Evolutionary conservation across 441 rosid species (phyloP).

Genomic region (Biscutella auriculata): DNA sequence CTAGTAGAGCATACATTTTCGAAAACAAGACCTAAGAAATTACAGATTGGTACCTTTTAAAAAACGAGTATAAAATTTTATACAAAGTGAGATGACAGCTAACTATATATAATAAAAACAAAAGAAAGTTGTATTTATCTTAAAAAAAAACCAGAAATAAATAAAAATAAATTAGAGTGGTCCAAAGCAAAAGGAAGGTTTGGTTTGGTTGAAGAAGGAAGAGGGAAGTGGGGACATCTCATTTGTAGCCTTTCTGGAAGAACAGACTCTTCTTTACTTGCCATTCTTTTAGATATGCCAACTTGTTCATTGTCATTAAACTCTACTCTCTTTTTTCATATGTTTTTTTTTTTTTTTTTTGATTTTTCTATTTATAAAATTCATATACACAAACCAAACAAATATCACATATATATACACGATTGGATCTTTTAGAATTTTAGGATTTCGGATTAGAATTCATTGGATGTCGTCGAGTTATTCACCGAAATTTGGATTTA

Average conservation of each 20-base stretch:
- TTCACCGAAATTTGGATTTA: too few relatives aligned
- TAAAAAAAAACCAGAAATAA: not conserved
- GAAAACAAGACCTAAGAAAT: not conserved
- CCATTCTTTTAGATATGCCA: constrained; percentile 12
- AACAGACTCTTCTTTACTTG: constrained; percentile 12
- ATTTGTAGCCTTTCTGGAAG: constrained; percentile 12
- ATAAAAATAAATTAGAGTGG: not conserved
- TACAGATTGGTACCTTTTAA: not conserved
- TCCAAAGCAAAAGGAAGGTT: not conserved
- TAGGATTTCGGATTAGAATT: too few relatives aligned
- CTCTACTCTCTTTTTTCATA: not conserved
- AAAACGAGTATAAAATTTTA: not conserved
- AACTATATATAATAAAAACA: not conserved
- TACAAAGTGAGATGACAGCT: not conserved
- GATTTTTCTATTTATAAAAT: too few relatives aligned
- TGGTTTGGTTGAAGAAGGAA: constrained; percentile 7
- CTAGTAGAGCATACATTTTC: not conserved
- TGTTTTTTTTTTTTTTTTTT: not conserved
- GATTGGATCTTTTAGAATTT: too few relatives aligned
- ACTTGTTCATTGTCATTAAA: constrained; percentile 1
- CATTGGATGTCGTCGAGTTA: too few relatives aligned
- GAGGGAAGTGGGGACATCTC: constrained; percentile 7
- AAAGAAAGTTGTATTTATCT: not conserved
- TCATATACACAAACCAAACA: too few relatives aligned
- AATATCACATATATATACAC: too few relatives aligned